A percentile compares a stretch with the other conserved stretches of the same genome.
These are phyloP conservation scores for Clathrospora elynae DNA, from an alignment of 2,329 filamentous ascomycete genomes.

Conservation along the genomic window DNA sequence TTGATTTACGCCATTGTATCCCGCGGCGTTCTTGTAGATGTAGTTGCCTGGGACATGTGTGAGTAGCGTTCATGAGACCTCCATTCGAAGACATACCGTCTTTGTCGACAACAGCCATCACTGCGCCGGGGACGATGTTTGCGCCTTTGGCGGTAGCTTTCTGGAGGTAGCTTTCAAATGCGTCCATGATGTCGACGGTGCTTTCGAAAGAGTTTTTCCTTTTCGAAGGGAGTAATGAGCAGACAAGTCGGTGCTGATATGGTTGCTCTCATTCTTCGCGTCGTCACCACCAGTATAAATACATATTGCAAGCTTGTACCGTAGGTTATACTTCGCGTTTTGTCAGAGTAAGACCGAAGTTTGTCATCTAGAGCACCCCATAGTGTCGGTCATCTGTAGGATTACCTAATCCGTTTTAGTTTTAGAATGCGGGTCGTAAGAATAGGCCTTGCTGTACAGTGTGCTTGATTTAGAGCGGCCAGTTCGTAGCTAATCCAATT, in stretches of 20 bases:
- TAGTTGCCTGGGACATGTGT: conserved; percentile 29
- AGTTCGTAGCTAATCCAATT: too few species aligned
- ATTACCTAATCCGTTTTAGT: too few species aligned
- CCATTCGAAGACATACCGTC: conserved; percentile 12
- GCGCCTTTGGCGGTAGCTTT: conserved; percentile 23
- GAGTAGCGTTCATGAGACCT: conserved; percentile 22
- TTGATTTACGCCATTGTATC: conserved; percentile 41
- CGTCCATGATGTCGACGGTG: conserved; percentile 19
- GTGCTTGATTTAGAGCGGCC: too few species aligned
- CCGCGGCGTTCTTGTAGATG: conserved; percentile 47
- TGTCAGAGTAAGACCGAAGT: too few species aligned
- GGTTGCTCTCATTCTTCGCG: not conserved
- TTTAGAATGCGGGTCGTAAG: too few species aligned
- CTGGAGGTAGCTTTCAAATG: conserved; percentile 35
- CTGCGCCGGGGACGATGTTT: conserved; percentile 25
- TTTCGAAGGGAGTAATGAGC: too few species aligned
- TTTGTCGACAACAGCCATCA: conserved; percentile 28
- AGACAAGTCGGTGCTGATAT: not conserved
- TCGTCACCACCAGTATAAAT: not conserved
- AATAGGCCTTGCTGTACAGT: too few species aligned
- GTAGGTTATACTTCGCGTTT: not conserved
- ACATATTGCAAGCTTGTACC: conserved; percentile 11
- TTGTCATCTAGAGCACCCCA: too few species aligned
- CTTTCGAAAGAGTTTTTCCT: too few species aligned
- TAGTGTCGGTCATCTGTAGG: too few species aligned